A percentile compares a stretch with the other conserved stretches of the same genome.
Evolutionary conservation across 169 alveolate species (phyloP).

Genomic region (Plasmodium gaboni): DNA sequence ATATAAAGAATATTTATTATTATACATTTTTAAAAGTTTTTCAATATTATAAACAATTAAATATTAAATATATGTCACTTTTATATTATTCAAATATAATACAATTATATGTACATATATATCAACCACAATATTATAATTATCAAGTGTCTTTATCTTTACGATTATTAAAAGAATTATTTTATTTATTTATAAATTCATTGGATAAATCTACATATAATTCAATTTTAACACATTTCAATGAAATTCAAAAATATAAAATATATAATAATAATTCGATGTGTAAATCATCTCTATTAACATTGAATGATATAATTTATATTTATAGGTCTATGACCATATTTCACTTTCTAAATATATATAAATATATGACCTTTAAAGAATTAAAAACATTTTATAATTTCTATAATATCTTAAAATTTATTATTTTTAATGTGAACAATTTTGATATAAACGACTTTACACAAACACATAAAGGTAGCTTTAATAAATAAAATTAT

Average conservation of each 20-base stretch:
- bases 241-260: slow-evolving; percentile 18
- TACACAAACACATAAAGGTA: slow-evolving; percentile 70
- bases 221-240: slow-evolving; percentile 4
- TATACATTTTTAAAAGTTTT: slow-evolving; percentile 19
- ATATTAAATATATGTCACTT: slow-evolving; percentile 59
- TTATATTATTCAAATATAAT: slow-evolving; percentile 75
- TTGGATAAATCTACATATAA: slow-evolving; percentile 37
- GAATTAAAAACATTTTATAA: slow-evolving; percentile 37
- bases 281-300: not conserved
- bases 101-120: slow-evolving; percentile 52
- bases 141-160: slow-evolving; percentile 36
- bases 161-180: slow-evolving; percentile 10
- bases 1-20: slow-evolving; percentile 30
- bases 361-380: slow-evolving; percentile 49
- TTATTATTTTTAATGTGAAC: slow-evolving; percentile 39
- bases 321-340: slow-evolving; percentile 44
- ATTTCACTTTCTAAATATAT: slow-evolving; percentile 58
- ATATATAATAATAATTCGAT: slow-evolving; percentile 6
- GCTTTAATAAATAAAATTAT: not conserved
- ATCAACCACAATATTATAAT: not conserved
- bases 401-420: slow-evolving; percentile 43
- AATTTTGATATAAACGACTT: slow-evolving; percentile 38
- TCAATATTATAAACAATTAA: slow-evolving; percentile 40
- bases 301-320: slow-evolving; percentile 55
- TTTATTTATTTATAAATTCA: slow-evolving; percentile 45